phyloP scores from a whole-genome alignment of 2,329 filamentous ascomycete species.

The Paecilomyces sp. region DNA sequence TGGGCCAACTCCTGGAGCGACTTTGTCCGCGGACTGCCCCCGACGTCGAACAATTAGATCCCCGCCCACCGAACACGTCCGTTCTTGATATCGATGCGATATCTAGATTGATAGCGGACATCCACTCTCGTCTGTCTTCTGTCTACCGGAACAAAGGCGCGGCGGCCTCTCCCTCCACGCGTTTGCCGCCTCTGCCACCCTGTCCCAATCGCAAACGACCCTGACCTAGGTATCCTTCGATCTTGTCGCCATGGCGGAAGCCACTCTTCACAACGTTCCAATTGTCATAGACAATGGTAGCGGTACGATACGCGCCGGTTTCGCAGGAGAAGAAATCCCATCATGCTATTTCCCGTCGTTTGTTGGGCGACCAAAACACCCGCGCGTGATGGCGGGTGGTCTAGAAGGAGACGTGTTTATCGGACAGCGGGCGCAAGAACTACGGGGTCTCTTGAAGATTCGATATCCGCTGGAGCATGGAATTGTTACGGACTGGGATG shows the following conservation, averaged over 20 bases:
- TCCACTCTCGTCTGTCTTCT: not conserved
- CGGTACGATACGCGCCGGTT: constrained; percentile 93
- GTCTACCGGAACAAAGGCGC: not conserved
- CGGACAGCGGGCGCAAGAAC: constrained; percentile 81
- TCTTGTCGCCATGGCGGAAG: constrained; percentile 51
- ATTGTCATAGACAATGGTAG: constrained; percentile 99
- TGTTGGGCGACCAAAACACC: constrained; percentile 91
- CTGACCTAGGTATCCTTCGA: constrained; percentile 7
- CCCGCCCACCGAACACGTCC: constrained; percentile 1
- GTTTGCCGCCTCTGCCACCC: constrained; percentile 2
- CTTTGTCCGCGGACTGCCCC: constrained; percentile 4
- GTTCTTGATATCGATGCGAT: not conserved
- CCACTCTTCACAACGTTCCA: constrained; percentile 82
- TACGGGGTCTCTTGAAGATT: constrained; percentile 91
- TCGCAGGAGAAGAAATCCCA: constrained; percentile 89
- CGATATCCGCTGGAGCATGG: constrained; percentile 93
- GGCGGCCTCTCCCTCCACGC: not conserved
- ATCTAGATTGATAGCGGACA: not conserved
- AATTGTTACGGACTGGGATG: constrained; percentile 62
- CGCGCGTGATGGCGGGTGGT: constrained; percentile 89
- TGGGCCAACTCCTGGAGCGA: constrained; percentile 8
- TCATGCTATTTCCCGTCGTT: constrained; percentile 98
- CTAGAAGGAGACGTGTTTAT: constrained; percentile 97
- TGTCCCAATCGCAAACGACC: constrained; percentile 2
- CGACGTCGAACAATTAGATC: constrained; percentile 2